Evolutionary conservation across 139 green algal species (phyloP).

Genomic region (Chlamydomonas schloesseri): DNA sequence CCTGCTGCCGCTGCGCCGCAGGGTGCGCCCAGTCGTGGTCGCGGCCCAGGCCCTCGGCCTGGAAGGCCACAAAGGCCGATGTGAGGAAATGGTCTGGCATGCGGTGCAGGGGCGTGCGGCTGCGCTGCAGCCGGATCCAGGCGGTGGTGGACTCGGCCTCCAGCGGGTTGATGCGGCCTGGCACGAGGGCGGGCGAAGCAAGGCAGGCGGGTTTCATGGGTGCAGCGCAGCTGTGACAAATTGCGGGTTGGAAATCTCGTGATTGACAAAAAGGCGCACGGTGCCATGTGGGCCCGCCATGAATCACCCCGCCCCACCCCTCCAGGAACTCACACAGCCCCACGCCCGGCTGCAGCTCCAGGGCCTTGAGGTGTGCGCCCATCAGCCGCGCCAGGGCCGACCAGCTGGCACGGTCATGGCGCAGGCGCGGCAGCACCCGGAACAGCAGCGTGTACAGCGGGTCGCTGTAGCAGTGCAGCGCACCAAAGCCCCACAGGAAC

Average conservation of each 20-base stretch:
- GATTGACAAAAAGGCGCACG: too few species aligned
- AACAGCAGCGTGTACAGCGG: slow-evolving; percentile 38
- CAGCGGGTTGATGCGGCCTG: slow-evolving; percentile 36
- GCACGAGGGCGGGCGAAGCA: too few species aligned
- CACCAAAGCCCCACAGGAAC: slow-evolving; percentile 19
- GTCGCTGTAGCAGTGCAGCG: slow-evolving; percentile 34
- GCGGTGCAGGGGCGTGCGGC: not conserved
- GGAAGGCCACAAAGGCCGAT: slow-evolving; percentile 21
- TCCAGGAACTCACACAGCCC: slow-evolving; percentile 16
- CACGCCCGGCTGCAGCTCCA: slow-evolving; percentile 25
- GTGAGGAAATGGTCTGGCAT: slow-evolving; percentile 23
- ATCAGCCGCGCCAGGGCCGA: slow-evolving; percentile 33
- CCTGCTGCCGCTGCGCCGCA: not conserved
- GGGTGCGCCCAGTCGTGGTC: not conserved
- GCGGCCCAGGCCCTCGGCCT: not conserved
- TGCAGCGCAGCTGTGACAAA: too few species aligned
- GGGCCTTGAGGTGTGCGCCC: not conserved
- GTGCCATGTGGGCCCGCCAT: too few species aligned
- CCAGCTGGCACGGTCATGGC: slow-evolving; percentile 5
- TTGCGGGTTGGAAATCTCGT: too few species aligned
- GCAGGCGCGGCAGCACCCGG: slow-evolving; percentile 27
- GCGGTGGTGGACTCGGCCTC: slow-evolving; percentile 31
- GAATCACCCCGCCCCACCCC: too few species aligned
- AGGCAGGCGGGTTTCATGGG: too few species aligned
- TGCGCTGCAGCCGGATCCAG: slow-evolving; percentile 18